phyloP scores from a whole-genome alignment of 2,329 filamentous ascomycete species.

The Aspergillus phoenicis region DNA sequence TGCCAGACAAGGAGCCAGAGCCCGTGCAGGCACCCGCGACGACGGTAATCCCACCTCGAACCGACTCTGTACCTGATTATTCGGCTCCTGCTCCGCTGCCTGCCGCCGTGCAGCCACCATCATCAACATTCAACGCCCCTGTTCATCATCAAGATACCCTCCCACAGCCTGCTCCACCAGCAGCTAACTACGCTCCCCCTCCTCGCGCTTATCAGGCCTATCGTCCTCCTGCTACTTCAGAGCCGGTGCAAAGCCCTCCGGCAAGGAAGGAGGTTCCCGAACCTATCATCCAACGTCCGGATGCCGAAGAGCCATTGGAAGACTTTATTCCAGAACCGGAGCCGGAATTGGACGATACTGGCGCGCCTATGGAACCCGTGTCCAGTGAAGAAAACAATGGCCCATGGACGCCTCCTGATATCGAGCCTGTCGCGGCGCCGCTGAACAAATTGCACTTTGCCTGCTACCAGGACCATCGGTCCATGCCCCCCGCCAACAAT shows the following conservation, averaged over 20 bases:
- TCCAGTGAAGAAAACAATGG: slow-evolving; percentile 24
- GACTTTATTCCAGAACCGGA: slow-evolving; percentile 39
- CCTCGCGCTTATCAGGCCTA: slow-evolving; percentile 6
- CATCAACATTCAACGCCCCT: neutral
- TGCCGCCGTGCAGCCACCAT: slow-evolving; percentile 13
- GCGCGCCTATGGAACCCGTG: slow-evolving; percentile 21
- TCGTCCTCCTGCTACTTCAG: slow-evolving; percentile 1
- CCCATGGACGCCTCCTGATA: slow-evolving; percentile 34
- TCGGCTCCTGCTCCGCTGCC: slow-evolving; percentile 2
- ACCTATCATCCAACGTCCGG: slow-evolving; percentile 15
- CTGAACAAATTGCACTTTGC: slow-evolving; percentile 40
- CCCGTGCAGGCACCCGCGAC: slow-evolving; percentile 15
- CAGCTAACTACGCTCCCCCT: slow-evolving; percentile 1
- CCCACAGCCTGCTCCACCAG: neutral
- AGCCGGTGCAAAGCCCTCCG: slow-evolving; percentile 12
- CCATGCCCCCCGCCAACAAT: slow-evolving; percentile 41
- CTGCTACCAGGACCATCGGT: slow-evolving; percentile 45
- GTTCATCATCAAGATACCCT: neutral
- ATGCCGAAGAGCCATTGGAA: slow-evolving; percentile 30
- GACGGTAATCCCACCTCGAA: slow-evolving; percentile 10
- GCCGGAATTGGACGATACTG: slow-evolving; percentile 20
- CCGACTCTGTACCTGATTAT: slow-evolving; percentile 14
- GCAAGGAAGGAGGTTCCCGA: slow-evolving; percentile 16
- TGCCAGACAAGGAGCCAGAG: slow-evolving; percentile 24
- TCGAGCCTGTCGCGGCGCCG: slow-evolving; percentile 37